Percentiles rank a stretch among this genome's conserved stretches.
Conservation (phyloP, 306 rosid species). For the Acacia acuminata region DNA sequence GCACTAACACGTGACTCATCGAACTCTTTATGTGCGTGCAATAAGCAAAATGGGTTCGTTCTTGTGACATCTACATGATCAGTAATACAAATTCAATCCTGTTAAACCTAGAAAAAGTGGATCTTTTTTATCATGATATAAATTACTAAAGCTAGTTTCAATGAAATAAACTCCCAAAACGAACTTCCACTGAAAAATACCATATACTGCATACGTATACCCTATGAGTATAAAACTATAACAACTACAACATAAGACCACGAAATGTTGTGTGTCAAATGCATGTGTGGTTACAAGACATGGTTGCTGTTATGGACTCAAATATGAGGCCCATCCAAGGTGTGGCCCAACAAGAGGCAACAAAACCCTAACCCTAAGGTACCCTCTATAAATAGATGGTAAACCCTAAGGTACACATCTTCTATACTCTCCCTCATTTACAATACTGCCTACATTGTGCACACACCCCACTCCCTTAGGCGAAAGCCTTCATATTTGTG, state of each 20-base stretch:
- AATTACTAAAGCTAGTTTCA: constrained; percentile 2
- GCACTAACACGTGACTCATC: constrained; percentile 68
- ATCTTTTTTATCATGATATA: constrained; percentile 5
- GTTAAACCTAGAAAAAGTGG: background rate
- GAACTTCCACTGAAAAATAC: background rate
- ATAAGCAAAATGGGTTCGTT: constrained; percentile 29
- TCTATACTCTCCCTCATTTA: too few species aligned
- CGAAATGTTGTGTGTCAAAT: background rate
- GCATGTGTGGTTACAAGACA: background rate
- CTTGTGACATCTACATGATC: constrained; percentile 9
- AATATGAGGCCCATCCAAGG: too few species aligned
- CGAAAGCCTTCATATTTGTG: too few species aligned
- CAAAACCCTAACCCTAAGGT: too few species aligned
- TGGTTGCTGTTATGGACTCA: too few species aligned
- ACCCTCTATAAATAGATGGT: too few species aligned
- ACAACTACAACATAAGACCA: background rate
- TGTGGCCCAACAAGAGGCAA: too few species aligned
- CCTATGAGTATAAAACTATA: background rate
- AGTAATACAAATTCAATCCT: constrained; percentile 23
- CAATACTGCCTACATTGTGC: too few species aligned
- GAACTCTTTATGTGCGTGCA: constrained; percentile 76
- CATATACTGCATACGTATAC: too few species aligned
- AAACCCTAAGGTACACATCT: too few species aligned
- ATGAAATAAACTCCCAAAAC: background rate
- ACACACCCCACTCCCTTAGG: too few species aligned